phyloP scores from a whole-genome alignment of 345 rosid species.

The Moricandia moricandioides region DNA sequence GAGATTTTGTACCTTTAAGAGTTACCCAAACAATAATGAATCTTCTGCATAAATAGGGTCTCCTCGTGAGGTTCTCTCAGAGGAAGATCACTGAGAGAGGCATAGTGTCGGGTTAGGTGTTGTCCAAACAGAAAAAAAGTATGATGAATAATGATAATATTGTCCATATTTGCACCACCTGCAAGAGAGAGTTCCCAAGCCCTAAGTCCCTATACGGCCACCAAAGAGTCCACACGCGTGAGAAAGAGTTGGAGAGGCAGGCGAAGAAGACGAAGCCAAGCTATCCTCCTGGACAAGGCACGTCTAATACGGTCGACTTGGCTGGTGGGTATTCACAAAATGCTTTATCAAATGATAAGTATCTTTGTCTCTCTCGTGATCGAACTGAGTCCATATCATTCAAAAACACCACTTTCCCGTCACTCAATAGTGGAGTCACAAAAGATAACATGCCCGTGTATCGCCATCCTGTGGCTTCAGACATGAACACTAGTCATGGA shows the following conservation, averaged over 20 bases:
- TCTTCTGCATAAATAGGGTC: background rate
- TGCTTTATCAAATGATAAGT: slow-evolving; percentile 14
- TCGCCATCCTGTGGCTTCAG: background rate
- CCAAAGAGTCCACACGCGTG: background rate
- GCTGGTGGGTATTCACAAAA: slow-evolving; percentile 13
- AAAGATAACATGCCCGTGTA: background rate
- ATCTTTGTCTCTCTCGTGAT: slow-evolving; percentile 5
- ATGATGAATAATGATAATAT: background rate
- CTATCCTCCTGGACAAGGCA: background rate
- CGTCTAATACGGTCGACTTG: background rate
- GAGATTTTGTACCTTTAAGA: slow-evolving; percentile 19
- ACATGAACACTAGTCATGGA: background rate
- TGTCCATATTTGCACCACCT: background rate
- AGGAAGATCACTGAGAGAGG: background rate
- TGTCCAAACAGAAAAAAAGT: background rate
- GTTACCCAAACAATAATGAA: background rate
- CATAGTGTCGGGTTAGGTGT: background rate
- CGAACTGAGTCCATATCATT: background rate
- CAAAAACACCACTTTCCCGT: background rate
- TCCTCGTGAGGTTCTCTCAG: background rate
- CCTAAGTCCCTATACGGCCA: background rate
- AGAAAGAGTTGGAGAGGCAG: background rate
- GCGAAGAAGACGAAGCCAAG: background rate
- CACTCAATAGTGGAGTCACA: background rate
- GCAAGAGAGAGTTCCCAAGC: background rate